A percentile compares a stretch with the other conserved stretches of the same genome.
Conservation (phyloP, 148 eudicot species). For the Pouteria glomerata region DNA sequence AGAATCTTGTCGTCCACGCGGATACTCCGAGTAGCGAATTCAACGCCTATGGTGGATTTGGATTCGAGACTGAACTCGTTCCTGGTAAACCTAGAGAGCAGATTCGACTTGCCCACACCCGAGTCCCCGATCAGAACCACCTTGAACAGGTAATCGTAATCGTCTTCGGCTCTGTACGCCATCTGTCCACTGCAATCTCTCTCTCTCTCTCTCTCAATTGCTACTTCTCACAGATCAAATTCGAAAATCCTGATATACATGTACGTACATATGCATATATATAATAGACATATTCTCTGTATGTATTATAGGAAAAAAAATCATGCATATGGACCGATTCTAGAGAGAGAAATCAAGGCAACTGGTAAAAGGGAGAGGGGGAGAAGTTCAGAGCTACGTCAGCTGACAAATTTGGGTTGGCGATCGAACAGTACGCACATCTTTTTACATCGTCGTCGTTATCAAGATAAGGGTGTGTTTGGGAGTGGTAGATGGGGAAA, state of each 20-base stretch:
- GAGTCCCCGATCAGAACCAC: constrained; percentile 38
- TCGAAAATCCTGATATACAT: not conserved
- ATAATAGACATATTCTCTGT: not conserved
- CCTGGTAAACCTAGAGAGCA: constrained; percentile 30
- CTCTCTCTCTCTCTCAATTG: not conserved
- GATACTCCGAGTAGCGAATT: constrained; percentile 44
- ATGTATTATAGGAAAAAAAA: not conserved
- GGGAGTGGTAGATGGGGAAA: too few relatives aligned
- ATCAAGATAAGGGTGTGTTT: too few relatives aligned
- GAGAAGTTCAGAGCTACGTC: not conserved
- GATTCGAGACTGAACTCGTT: constrained; percentile 45
- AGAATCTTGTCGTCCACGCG: constrained; percentile 44
- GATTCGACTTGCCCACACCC: constrained; percentile 40
- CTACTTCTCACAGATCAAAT: not conserved
- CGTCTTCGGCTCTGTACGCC: constrained; percentile 43
- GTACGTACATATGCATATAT: not conserved
- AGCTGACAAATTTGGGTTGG: too few relatives aligned
- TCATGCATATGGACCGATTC: not conserved
- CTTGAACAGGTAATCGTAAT: constrained; percentile 40
- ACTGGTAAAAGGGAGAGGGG: not conserved
- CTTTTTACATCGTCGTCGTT: too few relatives aligned
- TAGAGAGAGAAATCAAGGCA: not conserved
- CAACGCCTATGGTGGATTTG: constrained; percentile 41
- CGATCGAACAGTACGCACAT: too few relatives aligned
- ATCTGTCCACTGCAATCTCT: constrained; percentile 5